Conservation (phyloP, 2,329 filamentous ascomycete genomes). For the Nemania serpens region DNA sequence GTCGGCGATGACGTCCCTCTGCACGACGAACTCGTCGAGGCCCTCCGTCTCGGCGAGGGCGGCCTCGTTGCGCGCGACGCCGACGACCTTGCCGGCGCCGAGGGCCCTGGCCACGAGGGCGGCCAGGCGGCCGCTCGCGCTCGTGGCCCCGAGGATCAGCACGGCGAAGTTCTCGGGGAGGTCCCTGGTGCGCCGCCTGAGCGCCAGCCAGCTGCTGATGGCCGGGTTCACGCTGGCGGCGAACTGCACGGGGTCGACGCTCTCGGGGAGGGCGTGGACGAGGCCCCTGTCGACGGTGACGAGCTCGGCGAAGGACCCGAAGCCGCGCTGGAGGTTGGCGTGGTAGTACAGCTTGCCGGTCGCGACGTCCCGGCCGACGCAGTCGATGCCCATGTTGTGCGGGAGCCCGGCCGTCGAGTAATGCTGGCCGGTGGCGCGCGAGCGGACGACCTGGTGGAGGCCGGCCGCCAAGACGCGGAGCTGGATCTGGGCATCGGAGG, state of each 20-base stretch:
- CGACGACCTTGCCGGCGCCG: slow-evolving; percentile 56
- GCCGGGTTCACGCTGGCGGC: slow-evolving; percentile 60
- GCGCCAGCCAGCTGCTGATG: slow-evolving; percentile 62
- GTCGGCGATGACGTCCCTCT: slow-evolving; percentile 46
- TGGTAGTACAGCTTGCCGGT: slow-evolving; percentile 58
- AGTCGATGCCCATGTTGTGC: slow-evolving; percentile 58
- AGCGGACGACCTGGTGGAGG: slow-evolving; percentile 58
- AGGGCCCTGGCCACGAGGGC: slow-evolving; percentile 52
- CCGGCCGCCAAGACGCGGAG: slow-evolving; percentile 58
- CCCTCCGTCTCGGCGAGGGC: slow-evolving; percentile 47
- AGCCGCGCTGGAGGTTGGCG: slow-evolving; percentile 42
- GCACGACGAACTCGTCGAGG: slow-evolving; percentile 52
- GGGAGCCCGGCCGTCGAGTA: slow-evolving; percentile 56
- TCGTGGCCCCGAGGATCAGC: slow-evolving; percentile 58
- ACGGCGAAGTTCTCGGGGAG: slow-evolving; percentile 51
- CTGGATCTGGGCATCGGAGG: slow-evolving; percentile 47
- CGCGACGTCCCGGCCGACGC: slow-evolving; percentile 51
- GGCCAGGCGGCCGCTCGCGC: slow-evolving; percentile 56
- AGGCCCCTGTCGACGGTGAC: slow-evolving; percentile 51
- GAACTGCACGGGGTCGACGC: slow-evolving; percentile 53
- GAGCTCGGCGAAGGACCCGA: slow-evolving; percentile 52
- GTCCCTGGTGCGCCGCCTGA: slow-evolving; percentile 49
- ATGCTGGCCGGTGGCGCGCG: slow-evolving; percentile 58
- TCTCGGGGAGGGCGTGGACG: slow-evolving; percentile 47
- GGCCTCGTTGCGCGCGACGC: slow-evolving; percentile 53